Percentiles rank a stretch among this genome's conserved stretches.
These are phyloP conservation scores for Calonectria hawksworthii DNA, from an alignment of 2,329 filamentous ascomycete species.

Conservation along the genomic window DNA sequence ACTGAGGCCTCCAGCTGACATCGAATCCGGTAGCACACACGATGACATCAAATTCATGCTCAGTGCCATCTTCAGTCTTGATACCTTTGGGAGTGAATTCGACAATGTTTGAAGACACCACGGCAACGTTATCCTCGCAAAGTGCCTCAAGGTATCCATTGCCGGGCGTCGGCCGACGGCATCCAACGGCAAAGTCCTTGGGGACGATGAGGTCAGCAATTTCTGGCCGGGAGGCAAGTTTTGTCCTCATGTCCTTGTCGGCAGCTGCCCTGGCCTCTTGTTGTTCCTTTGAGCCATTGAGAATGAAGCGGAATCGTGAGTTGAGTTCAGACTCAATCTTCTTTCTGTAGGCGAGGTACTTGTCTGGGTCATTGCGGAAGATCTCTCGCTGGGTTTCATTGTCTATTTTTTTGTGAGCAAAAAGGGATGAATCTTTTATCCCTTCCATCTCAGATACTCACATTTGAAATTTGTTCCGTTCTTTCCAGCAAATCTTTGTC, in stretches of 20 bases:
- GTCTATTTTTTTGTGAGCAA: slow-evolving; percentile 49
- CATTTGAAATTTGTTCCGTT: slow-evolving; percentile 62
- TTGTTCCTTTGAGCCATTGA: slow-evolving; percentile 54
- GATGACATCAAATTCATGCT: slow-evolving; percentile 38
- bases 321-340: slow-evolving; percentile 64
- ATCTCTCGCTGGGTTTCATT: slow-evolving; percentile 60
- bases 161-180: slow-evolving; percentile 25
- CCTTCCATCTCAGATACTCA: slow-evolving; percentile 32
- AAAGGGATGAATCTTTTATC: rapidly evolving
- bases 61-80: slow-evolving; percentile 11
- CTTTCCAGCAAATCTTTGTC: slow-evolving; percentile 55
- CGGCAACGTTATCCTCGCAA: slow-evolving; percentile 15
- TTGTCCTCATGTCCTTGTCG: slow-evolving; percentile 24
- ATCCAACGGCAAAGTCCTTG: slow-evolving; percentile 34
- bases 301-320: slow-evolving; percentile 66
- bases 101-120: slow-evolving; percentile 4
- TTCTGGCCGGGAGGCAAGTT: slow-evolving; percentile 55
- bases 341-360: slow-evolving; percentile 66
- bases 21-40: slow-evolving; percentile 51
- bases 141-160: slow-evolving; percentile 30
- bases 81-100: slow-evolving; percentile 16
- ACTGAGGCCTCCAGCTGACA: slow-evolving; percentile 46
- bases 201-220: slow-evolving; percentile 61
- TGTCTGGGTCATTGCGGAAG: slow-evolving; percentile 65
- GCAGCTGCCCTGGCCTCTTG: slow-evolving; percentile 21